Percentiles rank a stretch among this genome's conserved stretches.
phyloP scores from a whole-genome alignment of 2,329 filamentous ascomycete genomes.

The Talaromyces sp. region DNA sequence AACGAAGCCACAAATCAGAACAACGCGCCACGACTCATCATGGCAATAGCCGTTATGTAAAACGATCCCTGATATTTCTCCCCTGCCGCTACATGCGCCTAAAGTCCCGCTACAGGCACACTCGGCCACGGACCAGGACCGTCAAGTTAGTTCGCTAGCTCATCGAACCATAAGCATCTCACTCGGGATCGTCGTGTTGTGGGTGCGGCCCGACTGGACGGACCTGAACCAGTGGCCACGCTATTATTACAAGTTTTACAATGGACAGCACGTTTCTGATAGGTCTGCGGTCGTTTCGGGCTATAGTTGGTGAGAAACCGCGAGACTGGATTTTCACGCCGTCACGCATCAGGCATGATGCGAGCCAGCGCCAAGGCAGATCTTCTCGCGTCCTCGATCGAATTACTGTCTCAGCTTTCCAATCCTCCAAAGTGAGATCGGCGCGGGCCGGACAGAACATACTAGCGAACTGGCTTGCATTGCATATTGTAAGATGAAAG shows the following conservation, averaged over 20 bases:
- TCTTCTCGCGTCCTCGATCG: neutral
- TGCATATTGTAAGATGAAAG: neutral
- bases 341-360: neutral
- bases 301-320: too few relatives aligned
- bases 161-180: neutral
- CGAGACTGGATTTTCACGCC: neutral
- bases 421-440: neutral
- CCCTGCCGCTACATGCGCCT: slow-evolving; percentile 8
- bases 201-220: neutral
- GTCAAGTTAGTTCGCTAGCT: neutral
- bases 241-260: neutral
- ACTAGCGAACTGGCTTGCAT: neutral
- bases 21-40: neutral
- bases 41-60: neutral
- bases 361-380: neutral
- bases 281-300: neutral
- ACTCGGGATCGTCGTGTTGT: neutral
- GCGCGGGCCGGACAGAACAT: neutral
- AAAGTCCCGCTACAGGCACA: neutral
- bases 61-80: neutral
- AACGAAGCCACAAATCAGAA: neutral
- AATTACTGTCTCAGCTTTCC: neutral
- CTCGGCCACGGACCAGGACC: neutral
- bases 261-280: neutral
- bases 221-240: neutral